These are phyloP conservation scores for Warburgia ugandensis DNA, from an alignment of 164 flowering plant species.

Conservation along the genomic window DNA sequence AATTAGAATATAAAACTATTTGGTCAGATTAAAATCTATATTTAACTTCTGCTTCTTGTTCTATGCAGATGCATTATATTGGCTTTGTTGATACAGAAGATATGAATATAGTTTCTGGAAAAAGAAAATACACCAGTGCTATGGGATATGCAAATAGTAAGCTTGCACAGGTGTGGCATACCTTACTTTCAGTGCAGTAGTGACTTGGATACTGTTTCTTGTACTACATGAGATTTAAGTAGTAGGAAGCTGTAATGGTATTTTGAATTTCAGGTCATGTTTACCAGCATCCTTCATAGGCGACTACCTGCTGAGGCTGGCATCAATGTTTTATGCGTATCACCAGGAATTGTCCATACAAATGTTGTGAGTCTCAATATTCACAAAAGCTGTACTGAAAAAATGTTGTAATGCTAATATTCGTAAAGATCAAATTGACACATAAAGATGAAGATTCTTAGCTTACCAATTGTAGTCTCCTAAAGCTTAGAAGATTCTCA, in stretches of 20 bases:
- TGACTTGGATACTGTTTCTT: neutral
- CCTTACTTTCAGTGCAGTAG: neutral
- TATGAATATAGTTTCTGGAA: constrained; percentile 81
- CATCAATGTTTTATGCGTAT: constrained; percentile 71
- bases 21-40: neutral
- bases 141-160: constrained; percentile 87
- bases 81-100: constrained; percentile 96
- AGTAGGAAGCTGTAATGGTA: neutral
- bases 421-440: neutral
- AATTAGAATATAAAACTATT: no score
- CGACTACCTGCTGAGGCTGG: constrained; percentile 89
- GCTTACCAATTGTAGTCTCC: no score
- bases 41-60: constrained; percentile 2
- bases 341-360: constrained; percentile 91
- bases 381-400: neutral
- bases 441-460: neutral
- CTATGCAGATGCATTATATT: constrained; percentile 70
- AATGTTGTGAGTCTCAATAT: constrained; percentile 69
- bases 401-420: neutral
- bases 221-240: neutral
- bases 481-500: no score
- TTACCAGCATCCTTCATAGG: constrained; percentile 79
- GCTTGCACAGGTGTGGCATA: constrained; percentile 68
- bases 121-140: constrained; percentile 66
- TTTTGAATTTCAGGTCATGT: constrained; percentile 69